Evolutionary conservation across 2,329 filamentous ascomycete species (phyloP).

Genomic region (Cladosporium phlei): DNA sequence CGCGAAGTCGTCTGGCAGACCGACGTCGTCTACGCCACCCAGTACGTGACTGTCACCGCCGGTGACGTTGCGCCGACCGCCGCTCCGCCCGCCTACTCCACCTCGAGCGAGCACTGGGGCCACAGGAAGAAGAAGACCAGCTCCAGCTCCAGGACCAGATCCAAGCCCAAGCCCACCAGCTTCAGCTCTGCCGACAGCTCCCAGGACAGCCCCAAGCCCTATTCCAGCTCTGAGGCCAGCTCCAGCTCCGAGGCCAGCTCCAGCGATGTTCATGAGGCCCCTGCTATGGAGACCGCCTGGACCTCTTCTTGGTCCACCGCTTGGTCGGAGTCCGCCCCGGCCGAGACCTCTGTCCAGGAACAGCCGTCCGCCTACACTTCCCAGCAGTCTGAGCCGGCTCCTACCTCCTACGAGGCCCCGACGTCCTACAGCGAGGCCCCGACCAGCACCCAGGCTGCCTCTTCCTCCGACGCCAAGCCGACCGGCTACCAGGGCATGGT

Average conservation of each 20-base stretch:
- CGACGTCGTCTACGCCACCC: constrained; percentile 30
- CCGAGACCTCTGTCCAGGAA: constrained; percentile 3
- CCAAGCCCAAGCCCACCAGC: too few relatives aligned
- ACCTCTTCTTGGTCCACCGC: constrained; percentile 10
- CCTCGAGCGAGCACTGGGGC: constrained; percentile 19
- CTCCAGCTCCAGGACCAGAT: too few relatives aligned
- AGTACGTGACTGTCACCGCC: constrained; percentile 33
- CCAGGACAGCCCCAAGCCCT: too few relatives aligned
- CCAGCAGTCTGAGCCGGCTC: constrained; percentile 8
- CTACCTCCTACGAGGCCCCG: constrained; percentile 10
- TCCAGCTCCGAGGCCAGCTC: constrained; percentile 1
- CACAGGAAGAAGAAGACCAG: constrained; percentile 16
- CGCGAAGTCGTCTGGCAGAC: constrained; percentile 26
- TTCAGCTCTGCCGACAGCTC: too few relatives aligned
- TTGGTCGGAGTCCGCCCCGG: constrained; percentile 14
- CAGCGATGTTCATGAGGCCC: neutral
- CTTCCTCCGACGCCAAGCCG: constrained; percentile 16
- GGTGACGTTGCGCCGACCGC: constrained; percentile 18
- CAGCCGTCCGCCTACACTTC: constrained; percentile 8
- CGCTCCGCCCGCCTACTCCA: constrained; percentile 16
- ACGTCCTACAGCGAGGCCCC: constrained; percentile 9
- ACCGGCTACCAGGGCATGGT: constrained; percentile 37
- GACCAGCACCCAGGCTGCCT: constrained; percentile 4
- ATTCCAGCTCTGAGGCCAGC: neutral
- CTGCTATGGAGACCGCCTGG: constrained; percentile 1